phyloP scores from a whole-genome alignment of 768 basidiomycete genomes.

The Gymnopilus junonius region DNA sequence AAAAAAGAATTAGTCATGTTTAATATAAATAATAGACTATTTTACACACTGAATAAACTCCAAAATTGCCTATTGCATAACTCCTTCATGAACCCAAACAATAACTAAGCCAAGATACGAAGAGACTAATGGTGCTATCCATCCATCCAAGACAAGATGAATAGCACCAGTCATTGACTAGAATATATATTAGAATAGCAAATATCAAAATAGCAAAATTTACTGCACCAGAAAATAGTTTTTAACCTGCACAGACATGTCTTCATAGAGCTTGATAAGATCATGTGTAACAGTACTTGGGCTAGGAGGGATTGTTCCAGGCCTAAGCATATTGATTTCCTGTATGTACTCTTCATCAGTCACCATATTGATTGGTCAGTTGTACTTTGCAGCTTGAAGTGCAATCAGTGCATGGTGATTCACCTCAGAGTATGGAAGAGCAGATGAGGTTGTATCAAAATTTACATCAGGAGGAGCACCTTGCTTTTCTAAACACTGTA shows the following conservation, averaged over 20 bases:
- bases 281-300: conserved; percentile 29
- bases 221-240: conserved; percentile 26
- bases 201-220: not conserved
- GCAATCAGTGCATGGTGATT: conserved; percentile 30
- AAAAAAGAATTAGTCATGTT: not conserved
- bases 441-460: not conserved
- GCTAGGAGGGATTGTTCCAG: conserved; percentile 27
- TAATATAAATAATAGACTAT: not conserved
- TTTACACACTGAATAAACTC: conserved; percentile 35
- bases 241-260: conserved; percentile 18
- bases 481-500: conserved; percentile 10
- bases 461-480: conserved; percentile 4
- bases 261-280: conserved; percentile 22
- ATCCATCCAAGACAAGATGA: conserved; percentile 38
- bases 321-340: conserved; percentile 35
- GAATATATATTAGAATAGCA: not conserved
- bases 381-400: conserved; percentile 24
- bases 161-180: conserved; percentile 21
- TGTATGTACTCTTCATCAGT: conserved; percentile 29
- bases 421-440: conserved; percentile 14
- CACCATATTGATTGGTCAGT: conserved; percentile 31
- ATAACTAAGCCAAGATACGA: conserved; percentile 37
- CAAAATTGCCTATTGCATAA: conserved; percentile 30
- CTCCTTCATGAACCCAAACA: conserved; percentile 29
- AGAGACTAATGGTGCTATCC: conserved; percentile 32